phyloP scores from a whole-genome alignment of 2,329 filamentous ascomycete species.

The Clarireedia sp. region DNA sequence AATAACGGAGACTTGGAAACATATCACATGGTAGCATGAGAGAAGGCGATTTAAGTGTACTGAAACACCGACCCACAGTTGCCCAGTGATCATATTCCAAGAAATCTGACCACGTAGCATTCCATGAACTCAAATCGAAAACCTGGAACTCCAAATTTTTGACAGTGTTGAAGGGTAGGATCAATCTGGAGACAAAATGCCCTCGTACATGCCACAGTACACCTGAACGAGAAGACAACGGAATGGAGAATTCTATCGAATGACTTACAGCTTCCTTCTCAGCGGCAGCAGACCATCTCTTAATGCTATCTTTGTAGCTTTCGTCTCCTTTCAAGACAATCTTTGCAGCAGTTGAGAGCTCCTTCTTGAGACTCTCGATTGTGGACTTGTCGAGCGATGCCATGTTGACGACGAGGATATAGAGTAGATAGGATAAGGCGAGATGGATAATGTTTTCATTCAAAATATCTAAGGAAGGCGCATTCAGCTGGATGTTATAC shows the following conservation, averaged over 20 bases:
- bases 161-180: too few relatives aligned
- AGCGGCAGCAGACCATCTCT: constrained; percentile 19
- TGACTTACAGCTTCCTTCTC: constrained; percentile 19
- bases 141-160: too few relatives aligned
- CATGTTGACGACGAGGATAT: not conserved
- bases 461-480: not conserved
- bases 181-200: not conserved
- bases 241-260: not conserved
- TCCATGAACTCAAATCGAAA: too few relatives aligned
- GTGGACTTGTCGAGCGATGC: not conserved
- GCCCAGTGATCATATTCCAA: too few relatives aligned
- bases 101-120: too few relatives aligned
- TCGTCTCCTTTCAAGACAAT: constrained; percentile 13
- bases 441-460: too few relatives aligned
- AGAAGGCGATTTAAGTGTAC: too few relatives aligned
- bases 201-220: not conserved
- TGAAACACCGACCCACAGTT: too few relatives aligned
- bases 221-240: not conserved
- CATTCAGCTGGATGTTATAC: not conserved
- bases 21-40: too few relatives aligned
- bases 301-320: constrained; percentile 15
- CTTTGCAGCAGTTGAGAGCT: constrained; percentile 3
- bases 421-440: not conserved
- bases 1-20: not conserved
- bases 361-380: constrained; percentile 3